These are phyloP conservation scores for Aspergillus conjunctus DNA, from an alignment of 495 filamentous ascomycete species.

Conservation along the genomic window DNA sequence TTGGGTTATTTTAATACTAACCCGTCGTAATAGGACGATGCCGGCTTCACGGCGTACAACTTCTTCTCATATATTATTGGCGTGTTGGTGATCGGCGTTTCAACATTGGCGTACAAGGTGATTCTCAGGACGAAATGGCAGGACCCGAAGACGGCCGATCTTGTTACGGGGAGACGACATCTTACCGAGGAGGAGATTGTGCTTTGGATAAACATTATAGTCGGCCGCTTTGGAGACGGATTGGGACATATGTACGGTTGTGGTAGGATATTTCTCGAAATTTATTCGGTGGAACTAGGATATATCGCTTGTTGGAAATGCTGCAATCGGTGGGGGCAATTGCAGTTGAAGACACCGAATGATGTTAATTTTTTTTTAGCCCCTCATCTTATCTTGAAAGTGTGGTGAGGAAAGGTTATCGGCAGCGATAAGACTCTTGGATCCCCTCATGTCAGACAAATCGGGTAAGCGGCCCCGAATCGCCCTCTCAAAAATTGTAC, in stretches of 20 bases:
- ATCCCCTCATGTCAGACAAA: too few species aligned
- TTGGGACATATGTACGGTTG: constrained; percentile 27
- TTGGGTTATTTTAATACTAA: background rate
- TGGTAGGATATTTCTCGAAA: too few species aligned
- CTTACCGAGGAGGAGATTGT: constrained; percentile 26
- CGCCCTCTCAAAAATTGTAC: too few species aligned
- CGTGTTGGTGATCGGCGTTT: constrained; percentile 5
- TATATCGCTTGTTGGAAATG: too few species aligned
- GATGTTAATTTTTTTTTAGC: too few species aligned
- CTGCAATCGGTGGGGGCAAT: too few species aligned
- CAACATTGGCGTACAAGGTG: constrained; percentile 25
- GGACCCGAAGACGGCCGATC: constrained; percentile 29
- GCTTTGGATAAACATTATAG: constrained; percentile 30
- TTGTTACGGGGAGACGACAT: constrained; percentile 26
- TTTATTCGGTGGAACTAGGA: background rate
- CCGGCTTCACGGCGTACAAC: constrained; percentile 18
- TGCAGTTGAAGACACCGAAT: too few species aligned
- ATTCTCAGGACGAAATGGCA: constrained; percentile 25
- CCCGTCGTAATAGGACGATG: constrained; percentile 2
- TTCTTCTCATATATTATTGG: constrained; percentile 25
- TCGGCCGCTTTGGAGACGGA: constrained; percentile 24
- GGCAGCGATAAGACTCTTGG: too few species aligned
- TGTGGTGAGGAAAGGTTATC: background rate
- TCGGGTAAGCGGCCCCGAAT: too few species aligned
- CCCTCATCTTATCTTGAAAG: too few species aligned